phyloP scores from a whole-genome alignment of 345 rosid genomes.

The Eucalyptus curtisii region DNA sequence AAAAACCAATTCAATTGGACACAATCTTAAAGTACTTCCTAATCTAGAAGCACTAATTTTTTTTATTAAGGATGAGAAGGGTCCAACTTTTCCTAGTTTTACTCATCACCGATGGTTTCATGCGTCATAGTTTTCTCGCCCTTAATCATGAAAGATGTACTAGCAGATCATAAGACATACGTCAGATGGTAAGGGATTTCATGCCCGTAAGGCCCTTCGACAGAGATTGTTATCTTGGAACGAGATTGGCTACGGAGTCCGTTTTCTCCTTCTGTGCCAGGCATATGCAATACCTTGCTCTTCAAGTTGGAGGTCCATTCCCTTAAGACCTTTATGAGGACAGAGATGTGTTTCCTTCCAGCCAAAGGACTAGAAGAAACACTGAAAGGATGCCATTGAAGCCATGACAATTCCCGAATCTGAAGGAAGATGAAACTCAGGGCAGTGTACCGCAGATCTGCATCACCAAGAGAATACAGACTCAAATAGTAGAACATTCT shows the following conservation, averaged over 20 bases:
- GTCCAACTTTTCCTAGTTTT: background rate
- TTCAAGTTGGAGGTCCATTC: conserved; percentile 69
- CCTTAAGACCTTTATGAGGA: conserved; percentile 82
- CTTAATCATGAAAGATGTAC: background rate
- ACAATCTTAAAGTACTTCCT: background rate
- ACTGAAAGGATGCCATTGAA: conserved; percentile 98
- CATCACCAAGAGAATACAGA: background rate
- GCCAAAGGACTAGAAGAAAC: conserved; percentile 89
- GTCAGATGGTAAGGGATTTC: conserved; percentile 71
- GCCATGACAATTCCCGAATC: conserved; percentile 73
- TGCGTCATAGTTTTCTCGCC: background rate
- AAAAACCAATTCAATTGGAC: background rate
- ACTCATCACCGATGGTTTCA: background rate
- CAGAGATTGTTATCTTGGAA: conserved; percentile 51
- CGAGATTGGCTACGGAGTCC: background rate
- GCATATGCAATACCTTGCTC: conserved; percentile 21
- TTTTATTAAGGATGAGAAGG: background rate
- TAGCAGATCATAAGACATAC: conserved; percentile 17
- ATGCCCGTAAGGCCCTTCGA: conserved; percentile 94
- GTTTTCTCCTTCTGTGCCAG: conserved; percentile 12
- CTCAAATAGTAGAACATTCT: background rate
- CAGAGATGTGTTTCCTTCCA: conserved; percentile 50
- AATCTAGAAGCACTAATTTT: background rate
- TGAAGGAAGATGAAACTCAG: conserved; percentile 85
- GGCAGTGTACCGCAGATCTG: conserved; percentile 77